Conservation (phyloP, 2,329 filamentous ascomycete species). For the Nigrograna mackinnonii region DNA sequence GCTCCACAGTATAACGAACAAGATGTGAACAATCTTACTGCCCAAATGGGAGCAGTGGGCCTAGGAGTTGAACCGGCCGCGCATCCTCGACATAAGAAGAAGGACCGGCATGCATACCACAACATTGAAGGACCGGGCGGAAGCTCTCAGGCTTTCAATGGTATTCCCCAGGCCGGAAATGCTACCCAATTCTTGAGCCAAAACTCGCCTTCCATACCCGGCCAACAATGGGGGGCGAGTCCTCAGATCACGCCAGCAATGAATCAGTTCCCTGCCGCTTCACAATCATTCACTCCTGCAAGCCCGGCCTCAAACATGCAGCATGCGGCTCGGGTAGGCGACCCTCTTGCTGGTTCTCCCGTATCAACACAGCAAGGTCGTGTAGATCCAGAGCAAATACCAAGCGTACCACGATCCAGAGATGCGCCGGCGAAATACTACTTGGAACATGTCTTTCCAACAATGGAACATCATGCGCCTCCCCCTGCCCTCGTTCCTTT, state of each 20-base stretch:
- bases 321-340: conserved; percentile 35
- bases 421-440: conserved; percentile 84
- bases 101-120: conserved; percentile 92
- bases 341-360: conserved; percentile 33
- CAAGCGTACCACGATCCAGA: conserved; percentile 84
- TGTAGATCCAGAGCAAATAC: conserved; percentile 90
- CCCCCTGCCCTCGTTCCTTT: conserved; percentile 88
- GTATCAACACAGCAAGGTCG: conserved; percentile 69
- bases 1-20: conserved; percentile 30
- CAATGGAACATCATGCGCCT: conserved; percentile 90
- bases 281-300: conserved; percentile 55
- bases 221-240: conserved; percentile 41
- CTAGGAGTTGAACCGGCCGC: conserved; percentile 59
- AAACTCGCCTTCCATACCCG: conserved; percentile 30
- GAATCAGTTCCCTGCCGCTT: conserved; percentile 66
- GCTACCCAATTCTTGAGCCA: conserved; percentile 63
- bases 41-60: conserved; percentile 79
- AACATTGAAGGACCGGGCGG: conserved; percentile 73
- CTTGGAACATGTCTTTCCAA: conserved; percentile 86
- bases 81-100: conserved; percentile 74
- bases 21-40: conserved; percentile 56
- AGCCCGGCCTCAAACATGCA: conserved; percentile 39
- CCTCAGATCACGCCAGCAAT: conserved; percentile 49
- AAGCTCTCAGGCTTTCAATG: conserved; percentile 71
- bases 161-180: conserved; percentile 62